Evolutionary conservation across 352 stramenopile genomes (phyloP).

Genomic region (Halophytophthora batemanensis): DNA sequence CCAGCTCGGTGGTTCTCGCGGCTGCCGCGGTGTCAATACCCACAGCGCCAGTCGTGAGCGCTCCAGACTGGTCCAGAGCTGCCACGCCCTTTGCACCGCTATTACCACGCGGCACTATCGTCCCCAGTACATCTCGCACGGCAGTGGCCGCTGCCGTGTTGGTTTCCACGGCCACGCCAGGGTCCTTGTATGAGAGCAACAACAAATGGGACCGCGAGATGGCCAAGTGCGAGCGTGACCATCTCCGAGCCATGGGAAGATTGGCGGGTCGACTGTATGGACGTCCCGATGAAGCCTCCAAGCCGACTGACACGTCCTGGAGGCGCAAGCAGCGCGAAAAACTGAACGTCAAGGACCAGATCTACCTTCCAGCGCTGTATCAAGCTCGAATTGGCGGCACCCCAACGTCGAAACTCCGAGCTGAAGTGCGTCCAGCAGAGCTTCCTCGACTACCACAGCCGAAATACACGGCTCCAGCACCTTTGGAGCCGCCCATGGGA

Average conservation of each 20-base stretch:
- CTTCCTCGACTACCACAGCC: conserved; percentile 1
- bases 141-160: conserved; percentile 21
- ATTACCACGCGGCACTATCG: conserved; percentile 15
- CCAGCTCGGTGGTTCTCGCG: neutral
- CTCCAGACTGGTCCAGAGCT: conserved; percentile 15
- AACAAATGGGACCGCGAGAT: conserved; percentile 31
- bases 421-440: neutral
- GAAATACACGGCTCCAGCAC: neutral
- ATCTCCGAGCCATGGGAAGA: conserved; percentile 23
- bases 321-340: conserved; percentile 12
- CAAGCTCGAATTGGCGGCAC: conserved; percentile 4
- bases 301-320: neutral
- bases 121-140: conserved; percentile 22
- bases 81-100: conserved; percentile 26
- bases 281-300: conserved; percentile 4
- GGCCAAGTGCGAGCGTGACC: conserved; percentile 23
- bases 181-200: conserved; percentile 7
- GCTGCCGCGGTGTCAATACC: conserved; percentile 10
- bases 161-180: conserved; percentile 13
- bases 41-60: conserved; percentile 15
- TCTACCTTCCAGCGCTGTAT: conserved; percentile 21
- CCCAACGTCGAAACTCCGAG: conserved; percentile 2
- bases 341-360: conserved; percentile 21
- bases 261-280: conserved; percentile 17
- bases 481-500: conserved; percentile 15